Evolutionary conservation across 164 flowering plant species (phyloP), one percentile per base, ranked within the genome.

Genomic region (Chimonanthus praecox): DNA sequence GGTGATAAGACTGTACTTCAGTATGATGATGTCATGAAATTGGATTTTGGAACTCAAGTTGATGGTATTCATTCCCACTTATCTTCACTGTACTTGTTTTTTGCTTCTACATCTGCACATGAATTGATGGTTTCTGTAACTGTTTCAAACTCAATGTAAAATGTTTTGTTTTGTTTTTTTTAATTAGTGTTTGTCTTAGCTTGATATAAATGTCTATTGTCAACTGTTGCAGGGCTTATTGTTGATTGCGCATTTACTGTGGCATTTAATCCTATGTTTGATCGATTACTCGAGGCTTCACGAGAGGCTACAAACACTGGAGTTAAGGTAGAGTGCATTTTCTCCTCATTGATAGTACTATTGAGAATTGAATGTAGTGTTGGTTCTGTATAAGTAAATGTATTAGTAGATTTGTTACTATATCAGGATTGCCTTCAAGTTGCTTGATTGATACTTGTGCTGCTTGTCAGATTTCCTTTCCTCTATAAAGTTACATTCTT

Each of bases 1-100:
- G 98, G 99, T 71, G 99, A 95, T 84, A 92, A 89, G 77, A 95
- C 99, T 75, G 97, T 95, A 43, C 94, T 95, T 76, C 93, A 92
- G 84, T 90, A 93, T 83, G 97, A 95, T 83, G 99, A 95, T 84
- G 99, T 95, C 65, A 95, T 95, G 99, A 95, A 95, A 82, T 85
- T 95, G 85, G 99, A 95, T 84, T 95, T 95, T 81, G 99, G 99
- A 80, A 95, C 99, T 64, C 99, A 95, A 72, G 79, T 95, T 76
- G 94, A 93, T 83, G 99, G 99, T 90, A 88, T 67, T 58, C 7
- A 2, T 47, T 15, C 9, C 2, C n/a, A 6, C n/a, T 47, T 43
- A 46, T 21, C 11, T 9, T 21, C 33, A 33, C n/a, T 65, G 44
- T 65, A 33, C 7, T 16, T 63, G 66, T 63, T 63, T 3, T 65